Percentiles rank a stretch among this genome's conserved stretches.
These are phyloP conservation scores for Hygrocybe punicea DNA, from an alignment of 768 basidiomycete genomes.

Conservation along the genomic window DNA sequence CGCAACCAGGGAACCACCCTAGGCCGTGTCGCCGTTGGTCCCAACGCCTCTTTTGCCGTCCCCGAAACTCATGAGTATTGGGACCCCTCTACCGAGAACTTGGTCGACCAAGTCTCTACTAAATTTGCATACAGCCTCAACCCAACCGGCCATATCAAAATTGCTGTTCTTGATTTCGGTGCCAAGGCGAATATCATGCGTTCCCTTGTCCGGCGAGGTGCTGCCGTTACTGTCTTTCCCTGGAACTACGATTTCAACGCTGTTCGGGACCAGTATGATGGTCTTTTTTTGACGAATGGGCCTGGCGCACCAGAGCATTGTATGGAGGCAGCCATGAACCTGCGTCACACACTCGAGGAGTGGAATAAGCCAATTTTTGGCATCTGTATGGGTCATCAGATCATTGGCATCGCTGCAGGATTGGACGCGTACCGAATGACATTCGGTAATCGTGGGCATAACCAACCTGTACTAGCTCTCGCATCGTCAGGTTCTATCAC, in stretches of 20 bases:
- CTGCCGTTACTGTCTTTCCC: constrained; percentile 90
- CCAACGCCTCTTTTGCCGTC: constrained; percentile 55
- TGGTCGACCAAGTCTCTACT: constrained; percentile 91
- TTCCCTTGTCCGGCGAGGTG: constrained; percentile 85
- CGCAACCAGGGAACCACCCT: constrained; percentile 98
- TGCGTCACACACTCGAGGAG: constrained; percentile 78
- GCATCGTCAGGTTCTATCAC: constrained; percentile 92
- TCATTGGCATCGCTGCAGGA: constrained; percentile 96
- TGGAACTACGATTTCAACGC: constrained; percentile 98
- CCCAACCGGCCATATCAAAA: constrained; percentile 79
- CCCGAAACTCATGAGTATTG: constrained; percentile 77
- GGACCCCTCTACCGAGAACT: constrained; percentile 90
- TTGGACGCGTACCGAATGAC: constrained; percentile 97
- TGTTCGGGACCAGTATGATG: constrained; percentile 86
- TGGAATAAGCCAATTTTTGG: constrained; percentile 96
- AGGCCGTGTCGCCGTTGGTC: constrained; percentile 82
- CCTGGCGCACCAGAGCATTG: constrained; percentile 92
- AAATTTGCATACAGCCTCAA: constrained; percentile 82
- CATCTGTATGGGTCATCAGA: constrained; percentile 99
- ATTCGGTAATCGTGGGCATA: constrained; percentile 99
- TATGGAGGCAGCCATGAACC: constrained; percentile 75
- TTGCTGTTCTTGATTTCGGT: constrained; percentile 96
- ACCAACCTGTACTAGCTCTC: constrained; percentile 95
- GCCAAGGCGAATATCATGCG: constrained; percentile 97
- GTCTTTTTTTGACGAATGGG: constrained; percentile 94